A percentile compares a stretch with the other conserved stretches of the same genome.
Evolutionary conservation across 495 filamentous ascomycete genomes (phyloP).

Genomic region (Xanthoparmelia taractica): DNA sequence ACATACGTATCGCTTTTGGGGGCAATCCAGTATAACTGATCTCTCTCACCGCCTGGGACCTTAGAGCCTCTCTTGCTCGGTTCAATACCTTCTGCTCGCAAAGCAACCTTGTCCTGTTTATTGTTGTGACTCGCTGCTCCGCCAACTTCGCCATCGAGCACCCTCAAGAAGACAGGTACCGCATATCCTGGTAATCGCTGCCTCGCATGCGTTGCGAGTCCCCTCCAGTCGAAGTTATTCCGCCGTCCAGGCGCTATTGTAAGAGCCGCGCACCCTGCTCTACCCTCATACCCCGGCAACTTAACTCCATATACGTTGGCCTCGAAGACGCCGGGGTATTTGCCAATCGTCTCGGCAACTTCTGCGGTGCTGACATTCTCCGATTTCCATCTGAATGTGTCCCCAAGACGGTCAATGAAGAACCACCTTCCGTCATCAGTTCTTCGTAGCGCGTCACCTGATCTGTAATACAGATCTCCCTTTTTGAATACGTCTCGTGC

Average conservation of each 20-base stretch:
- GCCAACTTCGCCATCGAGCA: constrained; percentile 46
- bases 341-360: constrained; percentile 59
- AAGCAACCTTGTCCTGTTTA: constrained; percentile 73
- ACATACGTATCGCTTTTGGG: constrained; percentile 48
- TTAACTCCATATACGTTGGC: constrained; percentile 74
- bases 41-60: constrained; percentile 40
- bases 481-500: constrained; percentile 62
- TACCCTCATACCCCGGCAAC: constrained; percentile 62
- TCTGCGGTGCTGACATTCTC: constrained; percentile 79
- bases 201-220: constrained; percentile 45
- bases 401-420: constrained; percentile 69
- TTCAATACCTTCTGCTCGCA: constrained; percentile 65
- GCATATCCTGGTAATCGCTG: constrained; percentile 62
- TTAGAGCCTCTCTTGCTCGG: constrained; percentile 44
- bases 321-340: constrained; percentile 58
- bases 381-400: constrained; percentile 78
- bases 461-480: constrained; percentile 68
- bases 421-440: constrained; percentile 65
- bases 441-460: constrained; percentile 62
- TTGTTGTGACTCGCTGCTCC: constrained; percentile 62
- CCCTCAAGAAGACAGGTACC: constrained; percentile 65
- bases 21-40: constrained; percentile 49
- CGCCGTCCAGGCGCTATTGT: constrained; percentile 36
- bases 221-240: constrained; percentile 45
- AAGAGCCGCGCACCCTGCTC: constrained; percentile 61